These are phyloP conservation scores for Aureobasidium sp. DNA, from an alignment of 2,329 filamentous ascomycete genomes.

Conservation along the genomic window DNA sequence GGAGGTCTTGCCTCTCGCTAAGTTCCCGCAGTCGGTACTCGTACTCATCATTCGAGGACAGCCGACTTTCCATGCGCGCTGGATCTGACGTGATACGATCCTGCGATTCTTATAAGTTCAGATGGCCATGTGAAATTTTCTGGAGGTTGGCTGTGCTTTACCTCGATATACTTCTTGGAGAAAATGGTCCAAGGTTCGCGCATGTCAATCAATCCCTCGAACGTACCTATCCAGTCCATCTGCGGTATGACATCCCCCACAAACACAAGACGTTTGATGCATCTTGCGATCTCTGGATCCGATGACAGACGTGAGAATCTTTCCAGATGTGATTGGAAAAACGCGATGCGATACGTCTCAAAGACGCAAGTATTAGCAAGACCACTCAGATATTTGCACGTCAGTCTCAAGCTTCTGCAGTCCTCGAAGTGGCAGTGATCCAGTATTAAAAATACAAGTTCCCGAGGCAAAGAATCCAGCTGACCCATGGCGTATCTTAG, in stretches of 20 bases:
- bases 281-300: conserved; percentile 20
- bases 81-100: neutral
- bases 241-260: conserved; percentile 24
- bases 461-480: conserved; percentile 21
- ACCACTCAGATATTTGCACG: conserved; percentile 19
- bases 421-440: conserved; percentile 21
- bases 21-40: neutral
- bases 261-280: conserved; percentile 26
- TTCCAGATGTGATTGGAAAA: conserved; percentile 21
- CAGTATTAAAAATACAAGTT: conserved; percentile 25
- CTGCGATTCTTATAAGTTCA: neutral
- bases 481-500: conserved; percentile 10
- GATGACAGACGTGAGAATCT: conserved; percentile 21
- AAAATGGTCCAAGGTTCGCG: conserved; percentile 6
- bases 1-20: neutral
- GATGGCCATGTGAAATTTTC: neutral
- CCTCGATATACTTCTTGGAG: conserved; percentile 16
- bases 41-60: conserved; percentile 2
- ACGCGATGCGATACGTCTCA: conserved; percentile 23
- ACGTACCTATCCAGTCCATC: conserved; percentile 13
- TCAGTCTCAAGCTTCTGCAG: conserved; percentile 22
- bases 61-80: neutral
- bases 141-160: neutral
- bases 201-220: conserved; percentile 16
- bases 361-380: conserved; percentile 23